Conservation (phyloP, 177 flowering plant species). For the Vitis hybrid region DNA sequence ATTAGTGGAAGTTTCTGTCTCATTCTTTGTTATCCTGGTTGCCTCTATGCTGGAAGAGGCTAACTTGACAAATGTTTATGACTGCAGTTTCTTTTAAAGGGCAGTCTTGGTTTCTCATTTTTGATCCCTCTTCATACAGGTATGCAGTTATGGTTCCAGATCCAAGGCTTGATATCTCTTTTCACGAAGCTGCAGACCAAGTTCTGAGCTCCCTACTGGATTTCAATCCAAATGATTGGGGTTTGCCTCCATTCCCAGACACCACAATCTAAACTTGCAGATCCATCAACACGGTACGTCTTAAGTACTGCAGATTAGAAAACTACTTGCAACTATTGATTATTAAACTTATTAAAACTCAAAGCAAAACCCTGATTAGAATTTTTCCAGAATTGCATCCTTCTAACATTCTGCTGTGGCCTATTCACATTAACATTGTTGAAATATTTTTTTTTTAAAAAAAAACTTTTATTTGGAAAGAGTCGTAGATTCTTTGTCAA, state of each 20-base stretch:
- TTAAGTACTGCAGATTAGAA: neutral
- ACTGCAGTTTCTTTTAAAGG: too few species aligned
- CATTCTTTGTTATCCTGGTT: too few species aligned
- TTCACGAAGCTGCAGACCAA: conserved; percentile 68
- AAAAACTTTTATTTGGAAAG: too few species aligned
- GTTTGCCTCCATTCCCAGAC: conserved; percentile 74
- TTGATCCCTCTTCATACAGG: conserved; percentile 41
- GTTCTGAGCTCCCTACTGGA: conserved; percentile 64
- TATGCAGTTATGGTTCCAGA: conserved; percentile 91
- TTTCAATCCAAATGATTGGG: conserved; percentile 79
- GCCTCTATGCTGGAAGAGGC: too few species aligned
- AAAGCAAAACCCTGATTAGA: neutral
- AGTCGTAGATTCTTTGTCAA: too few species aligned
- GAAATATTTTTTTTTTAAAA: too few species aligned
- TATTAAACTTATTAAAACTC: neutral
- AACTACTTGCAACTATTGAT: neutral
- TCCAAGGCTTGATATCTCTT: conserved; percentile 73
- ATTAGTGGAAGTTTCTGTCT: too few species aligned
- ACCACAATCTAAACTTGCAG: conserved; percentile 15
- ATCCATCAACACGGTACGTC: neutral
- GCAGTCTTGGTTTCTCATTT: too few species aligned
- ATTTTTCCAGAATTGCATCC: neutral
- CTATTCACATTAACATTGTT: too few species aligned
- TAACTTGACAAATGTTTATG: too few species aligned
- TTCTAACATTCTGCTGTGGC: neutral